A percentile compares a stretch with the other conserved stretches of the same genome.
Evolutionary conservation across 1,284 basidiomycete genomes (phyloP).

Genomic region (Boletus holoroseus): DNA sequence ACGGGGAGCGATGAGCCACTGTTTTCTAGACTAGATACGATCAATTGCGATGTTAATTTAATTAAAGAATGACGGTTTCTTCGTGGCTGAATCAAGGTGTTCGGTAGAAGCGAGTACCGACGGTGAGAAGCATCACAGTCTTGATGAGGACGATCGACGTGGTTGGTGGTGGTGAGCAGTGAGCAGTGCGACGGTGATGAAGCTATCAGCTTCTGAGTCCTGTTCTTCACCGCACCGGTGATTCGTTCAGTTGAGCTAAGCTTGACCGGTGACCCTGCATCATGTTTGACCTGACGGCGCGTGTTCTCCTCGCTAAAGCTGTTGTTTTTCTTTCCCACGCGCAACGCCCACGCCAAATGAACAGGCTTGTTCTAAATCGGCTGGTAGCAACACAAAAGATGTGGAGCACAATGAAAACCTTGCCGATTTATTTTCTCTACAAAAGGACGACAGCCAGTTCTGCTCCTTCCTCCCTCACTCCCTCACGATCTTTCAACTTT

Average conservation of each 20-base stretch:
- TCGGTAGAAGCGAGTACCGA: neutral
- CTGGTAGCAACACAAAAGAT: conserved; percentile 1
- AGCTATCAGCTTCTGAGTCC: neutral
- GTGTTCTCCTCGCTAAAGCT: neutral
- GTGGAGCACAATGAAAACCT: conserved; percentile 11
- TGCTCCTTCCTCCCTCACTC: neutral
- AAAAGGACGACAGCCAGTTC: conserved; percentile 5
- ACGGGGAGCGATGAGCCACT: neutral
- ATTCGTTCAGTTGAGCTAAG: neutral
- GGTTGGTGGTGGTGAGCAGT: neutral
- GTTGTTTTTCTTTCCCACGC: neutral
- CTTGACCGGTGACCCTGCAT: neutral
- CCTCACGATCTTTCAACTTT: conserved; percentile 17
- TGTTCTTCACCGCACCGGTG: neutral
- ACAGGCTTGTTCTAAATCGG: conserved; percentile 6
- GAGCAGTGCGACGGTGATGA: conserved; percentile 13
- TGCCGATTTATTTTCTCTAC: neutral
- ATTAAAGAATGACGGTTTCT: neutral
- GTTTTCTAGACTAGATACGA: conserved; percentile 4
- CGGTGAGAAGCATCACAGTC: neutral
- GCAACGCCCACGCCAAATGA: neutral
- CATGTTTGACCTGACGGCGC: neutral
- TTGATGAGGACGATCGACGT: neutral
- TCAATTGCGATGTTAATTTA: neutral
- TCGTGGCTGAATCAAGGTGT: neutral